Base-by-base conservation (phyloP, 805 yeast genomes). In the Yarrowia sp. region DNA sequence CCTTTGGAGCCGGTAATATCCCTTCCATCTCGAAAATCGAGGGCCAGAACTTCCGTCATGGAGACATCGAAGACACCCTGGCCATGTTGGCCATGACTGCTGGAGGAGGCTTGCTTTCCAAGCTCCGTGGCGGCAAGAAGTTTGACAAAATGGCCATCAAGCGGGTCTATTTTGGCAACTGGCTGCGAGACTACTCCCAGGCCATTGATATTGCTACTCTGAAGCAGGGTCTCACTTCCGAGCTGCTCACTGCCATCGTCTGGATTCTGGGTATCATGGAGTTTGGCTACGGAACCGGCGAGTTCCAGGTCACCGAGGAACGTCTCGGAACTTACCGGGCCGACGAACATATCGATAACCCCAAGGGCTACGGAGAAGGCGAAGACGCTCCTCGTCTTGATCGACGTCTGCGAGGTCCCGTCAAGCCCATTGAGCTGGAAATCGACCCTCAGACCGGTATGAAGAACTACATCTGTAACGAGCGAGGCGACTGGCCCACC, bases 111-210 rank as follows among this genome's bases (percentile, higher is more conserved):
- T 40, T 71, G 8, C 41, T 73, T n/a, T 59, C 70, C 26, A 68
- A 48, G 56, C 53, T 73, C 14, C 65, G 50, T 3, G 74, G 73
- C 22, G 70, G 74, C 16, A 73, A 72, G 53, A 73, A 73, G 67
- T 72, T 73, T 48, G 71, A 72, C 53, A 64, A 65, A n/a, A 64
- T 69, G 56, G 66, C 70, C 19, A 72, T 73, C 59, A 73, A 72
- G 49, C 71, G 71, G 11, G 72, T 72, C 26, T 73, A 73, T 52
- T 73, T 72, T 63, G 74, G 74, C 8, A 73, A 73, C 67, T 73
- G 74, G 74, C 70, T 73, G n/a, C 63, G 75, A 22, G 74, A 73
- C 55, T 73, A 73, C 48, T 73, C 74, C 8, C 74, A 73, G 55
- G 74, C 73, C n/a, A 72, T 73, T 22, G 74, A 73, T 53, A 72